Conservation (phyloP, 345 rosid species). For the Anacardium occidentale region DNA sequence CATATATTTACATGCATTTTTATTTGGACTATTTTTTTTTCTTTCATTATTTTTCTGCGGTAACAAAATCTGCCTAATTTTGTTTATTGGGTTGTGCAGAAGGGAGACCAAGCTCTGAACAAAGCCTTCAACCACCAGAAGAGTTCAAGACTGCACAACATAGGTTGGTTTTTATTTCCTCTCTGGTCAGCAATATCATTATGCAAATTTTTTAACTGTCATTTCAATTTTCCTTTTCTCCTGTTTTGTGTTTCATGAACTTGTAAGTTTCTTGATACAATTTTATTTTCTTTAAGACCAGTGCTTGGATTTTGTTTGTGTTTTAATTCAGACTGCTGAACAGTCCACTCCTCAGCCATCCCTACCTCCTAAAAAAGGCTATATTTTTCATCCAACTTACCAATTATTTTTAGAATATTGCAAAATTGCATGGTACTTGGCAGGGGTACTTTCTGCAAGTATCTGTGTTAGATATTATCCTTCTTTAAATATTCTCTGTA, state of each 20-base stretch:
- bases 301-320: no score
- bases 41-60: not conserved
- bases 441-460: not conserved
- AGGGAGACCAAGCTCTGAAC: conserved; percentile 23
- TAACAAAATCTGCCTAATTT: not conserved
- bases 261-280: no score
- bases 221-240: not conserved
- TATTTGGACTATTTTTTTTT: not conserved
- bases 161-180: conserved; percentile 20
- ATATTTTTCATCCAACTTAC: not conserved
- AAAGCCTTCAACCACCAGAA: conserved; percentile 22
- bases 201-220: not conserved
- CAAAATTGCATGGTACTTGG: not conserved
- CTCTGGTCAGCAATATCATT: not conserved
- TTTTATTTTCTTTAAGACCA: no score
- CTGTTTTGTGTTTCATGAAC: no score
- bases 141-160: conserved; percentile 2
- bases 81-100: conserved; percentile 21
- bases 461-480: not conserved
- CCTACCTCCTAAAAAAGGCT: no score
- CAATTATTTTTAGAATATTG: not conserved
- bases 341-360: no score
- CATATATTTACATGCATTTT: not conserved
- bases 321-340: no score
- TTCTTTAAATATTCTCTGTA: not conserved